Percentiles rank a stretch among this genome's conserved stretches.
Conservation (phyloP, 2,329 filamentous ascomycete species). For the Phialemoniopsis sp. region DNA sequence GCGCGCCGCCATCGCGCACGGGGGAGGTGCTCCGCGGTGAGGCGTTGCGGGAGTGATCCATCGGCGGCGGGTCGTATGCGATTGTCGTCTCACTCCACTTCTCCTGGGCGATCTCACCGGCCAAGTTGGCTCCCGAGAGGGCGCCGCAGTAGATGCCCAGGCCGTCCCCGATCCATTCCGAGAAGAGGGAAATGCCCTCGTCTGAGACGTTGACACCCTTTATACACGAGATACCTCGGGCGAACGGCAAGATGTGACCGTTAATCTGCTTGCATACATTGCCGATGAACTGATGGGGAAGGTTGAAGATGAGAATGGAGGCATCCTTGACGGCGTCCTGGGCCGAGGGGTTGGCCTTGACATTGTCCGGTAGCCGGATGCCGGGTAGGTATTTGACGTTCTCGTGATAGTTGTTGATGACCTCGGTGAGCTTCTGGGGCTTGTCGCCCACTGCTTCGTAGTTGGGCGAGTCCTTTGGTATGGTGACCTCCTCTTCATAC, state of each 20-base stretch:
- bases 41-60: slow-evolving; percentile 74
- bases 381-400: slow-evolving; percentile 98
- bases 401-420: slow-evolving; percentile 93
- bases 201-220: slow-evolving; percentile 94
- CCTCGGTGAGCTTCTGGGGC: slow-evolving; percentile 79
- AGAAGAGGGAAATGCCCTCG: slow-evolving; percentile 83
- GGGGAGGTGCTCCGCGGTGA: slow-evolving; percentile 49
- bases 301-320: slow-evolving; percentile 91
- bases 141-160: slow-evolving; percentile 96
- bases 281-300: slow-evolving; percentile 93
- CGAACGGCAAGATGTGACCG: slow-evolving; percentile 87
- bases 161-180: slow-evolving; percentile 86
- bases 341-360: slow-evolving; percentile 79
- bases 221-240: slow-evolving; percentile 93
- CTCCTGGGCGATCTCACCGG: slow-evolving; percentile 79
- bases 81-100: slow-evolving; percentile 98
- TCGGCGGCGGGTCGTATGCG: slow-evolving; percentile 86
- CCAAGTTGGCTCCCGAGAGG: slow-evolving; percentile 93
- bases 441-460: slow-evolving; percentile 63
- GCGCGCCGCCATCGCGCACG: slow-evolving; percentile 40
- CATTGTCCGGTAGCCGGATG: slow-evolving; percentile 76
- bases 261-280: slow-evolving; percentile 79
- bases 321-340: slow-evolving; percentile 77
- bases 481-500: slow-evolving; percentile 82
- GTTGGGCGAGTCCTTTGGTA: slow-evolving; percentile 68